Conservation (phyloP, 83 land plant genomes). For the Isoetes engelmannii region DNA sequence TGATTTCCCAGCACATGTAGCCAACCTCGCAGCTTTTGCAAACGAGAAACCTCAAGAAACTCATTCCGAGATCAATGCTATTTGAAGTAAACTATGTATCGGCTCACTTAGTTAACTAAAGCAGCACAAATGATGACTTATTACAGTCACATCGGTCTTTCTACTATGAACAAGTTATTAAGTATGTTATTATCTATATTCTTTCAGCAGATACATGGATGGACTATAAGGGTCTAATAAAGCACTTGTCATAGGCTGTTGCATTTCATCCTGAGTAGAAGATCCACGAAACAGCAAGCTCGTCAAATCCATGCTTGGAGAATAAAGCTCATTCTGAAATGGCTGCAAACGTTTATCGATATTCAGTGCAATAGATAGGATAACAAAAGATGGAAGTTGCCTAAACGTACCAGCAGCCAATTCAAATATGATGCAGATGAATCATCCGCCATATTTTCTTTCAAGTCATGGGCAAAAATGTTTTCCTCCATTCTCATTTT, state of each 20-base stretch:
- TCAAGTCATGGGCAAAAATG: slow-evolving; percentile 3
- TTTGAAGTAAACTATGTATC: no score
- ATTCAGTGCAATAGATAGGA: background rate
- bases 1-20: no score
- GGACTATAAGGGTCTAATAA: slow-evolving; percentile 31
- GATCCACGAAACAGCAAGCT: slow-evolving; percentile 47
- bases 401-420: slow-evolving; percentile 31
- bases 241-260: slow-evolving; percentile 4
- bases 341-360: background rate
- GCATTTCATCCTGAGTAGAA: slow-evolving; percentile 23
- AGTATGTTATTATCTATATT: slow-evolving; percentile 26
- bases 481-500: slow-evolving; percentile 14
- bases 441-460: slow-evolving; percentile 7
- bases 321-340: background rate
- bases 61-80: no score
- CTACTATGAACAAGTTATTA: no score
- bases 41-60: no score
- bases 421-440: slow-evolving; percentile 20
- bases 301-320: slow-evolving; percentile 40
- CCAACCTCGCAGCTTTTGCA: no score
- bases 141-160: no score
- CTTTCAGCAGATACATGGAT: slow-evolving; percentile 41
- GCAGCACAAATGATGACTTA: no score
- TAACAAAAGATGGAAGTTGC: background rate
- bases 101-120: no score